These are phyloP conservation scores for Nyctanthes arbortristis DNA, from an alignment of 257 asterid species.

Conservation along the genomic window DNA sequence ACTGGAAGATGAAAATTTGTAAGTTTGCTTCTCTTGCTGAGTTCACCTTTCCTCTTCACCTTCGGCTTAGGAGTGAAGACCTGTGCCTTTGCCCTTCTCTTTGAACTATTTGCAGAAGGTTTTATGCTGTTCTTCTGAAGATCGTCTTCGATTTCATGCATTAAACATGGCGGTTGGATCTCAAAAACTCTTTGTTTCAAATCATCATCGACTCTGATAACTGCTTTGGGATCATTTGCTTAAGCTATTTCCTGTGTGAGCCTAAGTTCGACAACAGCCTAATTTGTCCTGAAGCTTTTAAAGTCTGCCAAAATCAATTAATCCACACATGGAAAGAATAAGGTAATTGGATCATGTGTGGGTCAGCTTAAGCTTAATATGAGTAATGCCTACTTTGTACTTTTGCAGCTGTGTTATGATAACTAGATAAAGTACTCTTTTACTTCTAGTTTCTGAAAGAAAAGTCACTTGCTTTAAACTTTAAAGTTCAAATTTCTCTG, in stretches of 20 bases:
- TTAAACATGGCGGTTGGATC: constrained; percentile 73
- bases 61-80: constrained; percentile 56
- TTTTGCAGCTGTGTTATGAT: too few species aligned
- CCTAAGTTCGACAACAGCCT: constrained; percentile 71
- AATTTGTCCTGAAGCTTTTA: constrained; percentile 64
- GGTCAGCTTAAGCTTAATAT: too few species aligned
- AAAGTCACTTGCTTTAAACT: neutral
- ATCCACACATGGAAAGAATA: neutral
- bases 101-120: constrained; percentile 77
- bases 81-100: constrained; percentile 80
- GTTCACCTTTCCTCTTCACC: constrained; percentile 75
- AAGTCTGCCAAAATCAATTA: constrained; percentile 36
- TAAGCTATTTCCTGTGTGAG: constrained; percentile 76
- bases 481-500: neutral
- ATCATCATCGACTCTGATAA: constrained; percentile 67
- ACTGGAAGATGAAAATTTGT: constrained; percentile 88
- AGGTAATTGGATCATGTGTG: neutral
- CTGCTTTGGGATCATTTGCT: constrained; percentile 62
- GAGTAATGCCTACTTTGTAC: too few species aligned
- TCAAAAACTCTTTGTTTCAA: constrained; percentile 59
- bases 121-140: constrained; percentile 84
- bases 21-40: constrained; percentile 87
- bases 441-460: too few species aligned
- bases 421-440: too few species aligned
- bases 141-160: constrained; percentile 78